Evolutionary conservation across 768 basidiomycete species (phyloP).

Genomic region (Russula dissimulans): DNA sequence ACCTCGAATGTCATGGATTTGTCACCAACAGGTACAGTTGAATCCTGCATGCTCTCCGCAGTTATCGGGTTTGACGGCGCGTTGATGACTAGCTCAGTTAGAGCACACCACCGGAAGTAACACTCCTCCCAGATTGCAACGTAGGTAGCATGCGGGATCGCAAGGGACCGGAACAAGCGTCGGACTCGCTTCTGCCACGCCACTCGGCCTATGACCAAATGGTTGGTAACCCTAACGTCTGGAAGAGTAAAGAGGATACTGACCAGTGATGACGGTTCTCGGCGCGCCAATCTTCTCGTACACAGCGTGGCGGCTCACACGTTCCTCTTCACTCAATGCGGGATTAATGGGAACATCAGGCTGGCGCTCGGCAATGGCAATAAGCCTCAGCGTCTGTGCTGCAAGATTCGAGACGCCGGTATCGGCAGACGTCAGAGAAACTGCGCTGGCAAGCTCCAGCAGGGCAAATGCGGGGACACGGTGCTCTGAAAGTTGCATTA

Average conservation of each 20-base stretch:
- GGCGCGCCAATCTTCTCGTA: slow-evolving; percentile 78
- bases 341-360: slow-evolving; percentile 45
- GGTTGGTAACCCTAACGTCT: not conserved
- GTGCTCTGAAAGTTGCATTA: slow-evolving; percentile 40
- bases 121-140: slow-evolving; percentile 79
- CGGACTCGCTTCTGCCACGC: slow-evolving; percentile 75
- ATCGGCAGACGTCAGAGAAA: slow-evolving; percentile 62
- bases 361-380: slow-evolving; percentile 59
- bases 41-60: slow-evolving; percentile 24
- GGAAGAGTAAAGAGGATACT: not conserved
- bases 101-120: slow-evolving; percentile 61
- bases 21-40: slow-evolving; percentile 29
- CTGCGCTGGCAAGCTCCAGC: slow-evolving; percentile 64
- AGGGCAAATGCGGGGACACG: slow-evolving; percentile 58
- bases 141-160: slow-evolving; percentile 55
- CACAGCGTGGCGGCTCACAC: slow-evolving; percentile 58
- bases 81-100: slow-evolving; percentile 51
- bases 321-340: slow-evolving; percentile 48
- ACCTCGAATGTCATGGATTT: slow-evolving; percentile 34
- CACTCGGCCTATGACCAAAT: slow-evolving; percentile 47
- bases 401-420: slow-evolving; percentile 58
- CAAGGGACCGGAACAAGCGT: slow-evolving; percentile 55
- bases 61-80: slow-evolving; percentile 24
- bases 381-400: slow-evolving; percentile 55
- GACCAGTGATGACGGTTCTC: slow-evolving; percentile 58